Evolutionary conservation across 495 filamentous ascomycete genomes (phyloP).

Genomic region (Aspergillus sclerotioniger): DNA sequence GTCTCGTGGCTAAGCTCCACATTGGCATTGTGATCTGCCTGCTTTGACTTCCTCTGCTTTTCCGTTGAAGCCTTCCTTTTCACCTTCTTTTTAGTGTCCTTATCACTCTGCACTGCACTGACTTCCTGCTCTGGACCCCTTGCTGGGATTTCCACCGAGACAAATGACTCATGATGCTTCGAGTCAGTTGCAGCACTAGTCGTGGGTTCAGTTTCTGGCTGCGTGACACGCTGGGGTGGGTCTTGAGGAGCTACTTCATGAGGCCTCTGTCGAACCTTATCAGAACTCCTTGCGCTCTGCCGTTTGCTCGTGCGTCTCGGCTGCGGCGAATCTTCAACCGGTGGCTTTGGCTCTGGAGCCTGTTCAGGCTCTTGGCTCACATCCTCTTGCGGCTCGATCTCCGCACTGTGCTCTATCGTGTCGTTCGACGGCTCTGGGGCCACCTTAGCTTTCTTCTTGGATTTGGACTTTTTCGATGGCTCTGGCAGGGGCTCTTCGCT

Average conservation of each 20-base stretch:
- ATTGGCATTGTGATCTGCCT: conserved; percentile 21
- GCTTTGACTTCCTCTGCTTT: conserved; percentile 39
- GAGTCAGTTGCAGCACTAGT: conserved; percentile 37
- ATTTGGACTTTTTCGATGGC: conserved; percentile 35
- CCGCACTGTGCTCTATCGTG: conserved; percentile 38
- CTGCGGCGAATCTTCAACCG: conserved; percentile 8
- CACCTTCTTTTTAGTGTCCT: conserved; percentile 29
- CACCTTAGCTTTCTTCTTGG: conserved; percentile 40
- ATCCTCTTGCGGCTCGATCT: conserved; percentile 45
- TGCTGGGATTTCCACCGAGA: conserved; percentile 36
- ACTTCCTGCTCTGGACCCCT: conserved; percentile 37
- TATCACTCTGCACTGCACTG: conserved; percentile 29
- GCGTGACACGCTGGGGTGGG: background rate
- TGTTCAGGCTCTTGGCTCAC: conserved; percentile 15
- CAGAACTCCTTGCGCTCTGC: conserved; percentile 1
- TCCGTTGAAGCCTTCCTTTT: conserved; percentile 48
- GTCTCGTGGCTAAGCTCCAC: conserved; percentile 15
- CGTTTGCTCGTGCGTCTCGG: conserved; percentile 6
- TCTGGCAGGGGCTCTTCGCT: conserved; percentile 36
- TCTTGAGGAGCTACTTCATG: background rate
- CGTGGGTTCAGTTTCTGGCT: background rate
- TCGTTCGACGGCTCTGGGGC: conserved; percentile 36
- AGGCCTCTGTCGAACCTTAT: background rate
- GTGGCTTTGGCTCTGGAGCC: background rate
- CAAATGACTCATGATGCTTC: conserved; percentile 37